A percentile compares a stretch with the other conserved stretches of the same genome.
Conservation (phyloP, 2,329 filamentous ascomycete species). For the Aspergillus proliferans region DNA sequence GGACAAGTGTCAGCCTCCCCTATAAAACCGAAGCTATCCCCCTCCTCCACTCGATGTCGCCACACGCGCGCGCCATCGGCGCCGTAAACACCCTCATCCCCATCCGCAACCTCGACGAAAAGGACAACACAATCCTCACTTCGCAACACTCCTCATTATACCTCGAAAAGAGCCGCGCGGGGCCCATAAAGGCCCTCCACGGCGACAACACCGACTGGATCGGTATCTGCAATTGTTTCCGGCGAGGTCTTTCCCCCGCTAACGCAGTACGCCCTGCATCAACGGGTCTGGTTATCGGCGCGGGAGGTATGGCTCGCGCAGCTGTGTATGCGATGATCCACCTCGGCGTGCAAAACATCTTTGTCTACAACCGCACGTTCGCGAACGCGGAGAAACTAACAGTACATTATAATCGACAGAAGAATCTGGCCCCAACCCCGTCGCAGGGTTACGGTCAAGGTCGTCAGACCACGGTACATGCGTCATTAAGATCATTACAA, state of each 20-base stretch:
- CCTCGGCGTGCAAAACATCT: conserved; percentile 33
- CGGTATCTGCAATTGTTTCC: conserved; percentile 66
- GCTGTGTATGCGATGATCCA: conserved; percentile 37
- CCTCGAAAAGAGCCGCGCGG: conserved; percentile 56
- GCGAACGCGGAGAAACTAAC: conserved; percentile 31
- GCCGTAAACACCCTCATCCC: conserved; percentile 72
- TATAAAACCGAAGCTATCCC: conserved; percentile 68
- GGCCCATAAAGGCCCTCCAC: conserved; percentile 62
- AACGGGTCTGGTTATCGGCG: conserved; percentile 57
- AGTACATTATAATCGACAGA: conserved; percentile 31
- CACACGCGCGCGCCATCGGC: conserved; percentile 67
- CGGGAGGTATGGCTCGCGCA: conserved; percentile 45
- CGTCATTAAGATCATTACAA: conserved; percentile 18
- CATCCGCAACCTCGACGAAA: conserved; percentile 48
- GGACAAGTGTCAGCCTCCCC: conserved; percentile 64
- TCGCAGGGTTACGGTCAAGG: conserved; percentile 2
- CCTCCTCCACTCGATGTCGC: conserved; percentile 60
- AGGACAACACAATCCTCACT: conserved; percentile 46
- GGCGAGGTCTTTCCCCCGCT: conserved; percentile 65
- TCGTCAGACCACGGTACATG: conserved; percentile 20
- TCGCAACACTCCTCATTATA: conserved; percentile 53
- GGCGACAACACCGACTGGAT: conserved; percentile 81
- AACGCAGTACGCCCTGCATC: conserved; percentile 55
- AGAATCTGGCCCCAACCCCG: conserved; percentile 14
- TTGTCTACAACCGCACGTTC: conserved; percentile 32